A percentile compares a stretch with the other conserved stretches of the same genome.
Conservation (phyloP, 768 basidiomycete genomes). For the Suillus decipiens region DNA sequence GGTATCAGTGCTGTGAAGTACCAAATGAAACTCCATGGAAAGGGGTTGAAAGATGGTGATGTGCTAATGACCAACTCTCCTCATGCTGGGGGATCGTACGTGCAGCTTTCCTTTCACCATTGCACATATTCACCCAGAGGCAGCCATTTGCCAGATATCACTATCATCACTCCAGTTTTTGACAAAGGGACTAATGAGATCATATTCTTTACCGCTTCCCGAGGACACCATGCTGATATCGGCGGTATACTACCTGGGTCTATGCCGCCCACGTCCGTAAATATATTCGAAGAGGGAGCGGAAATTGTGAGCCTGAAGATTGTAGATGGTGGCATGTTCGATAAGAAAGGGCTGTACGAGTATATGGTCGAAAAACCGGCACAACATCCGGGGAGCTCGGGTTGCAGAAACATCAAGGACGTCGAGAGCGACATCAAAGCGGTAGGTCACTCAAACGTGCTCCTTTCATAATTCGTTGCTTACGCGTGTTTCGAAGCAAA, state of each 20-base stretch:
- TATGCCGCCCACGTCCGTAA: conserved; percentile 93
- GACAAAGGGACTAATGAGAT: conserved; percentile 61
- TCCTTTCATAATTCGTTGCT: neutral
- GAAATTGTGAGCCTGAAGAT: conserved; percentile 91
- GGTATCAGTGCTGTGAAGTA: conserved; percentile 75
- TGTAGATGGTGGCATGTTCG: conserved; percentile 79
- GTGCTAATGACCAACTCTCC: conserved; percentile 94
- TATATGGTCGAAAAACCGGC: conserved; percentile 84
- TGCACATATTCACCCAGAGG: neutral
- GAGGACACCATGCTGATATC: conserved; percentile 94
- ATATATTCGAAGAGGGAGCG: conserved; percentile 93
- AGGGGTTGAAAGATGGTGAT: conserved; percentile 81
- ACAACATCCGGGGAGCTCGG: conserved; percentile 81
- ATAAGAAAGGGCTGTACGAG: conserved; percentile 70
- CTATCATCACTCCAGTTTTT: conserved; percentile 93
- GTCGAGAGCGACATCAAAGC: conserved; percentile 93
- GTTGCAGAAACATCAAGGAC: conserved; percentile 83
- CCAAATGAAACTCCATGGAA: conserved; percentile 78
- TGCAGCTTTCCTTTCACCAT: conserved; percentile 24
- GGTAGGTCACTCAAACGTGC: conserved; percentile 42
- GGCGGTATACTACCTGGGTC: conserved; percentile 91
- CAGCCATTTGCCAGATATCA: conserved; percentile 84
- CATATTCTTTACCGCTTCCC: conserved; percentile 91
- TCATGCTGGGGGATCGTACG: conserved; percentile 84
- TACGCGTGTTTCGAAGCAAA: conserved; percentile 57